Percentiles rank a stretch among this genome's conserved stretches.
Evolutionary conservation across 192 early-diverging fungal species (phyloP).

Genomic region (Backusella tuberculispora): DNA sequence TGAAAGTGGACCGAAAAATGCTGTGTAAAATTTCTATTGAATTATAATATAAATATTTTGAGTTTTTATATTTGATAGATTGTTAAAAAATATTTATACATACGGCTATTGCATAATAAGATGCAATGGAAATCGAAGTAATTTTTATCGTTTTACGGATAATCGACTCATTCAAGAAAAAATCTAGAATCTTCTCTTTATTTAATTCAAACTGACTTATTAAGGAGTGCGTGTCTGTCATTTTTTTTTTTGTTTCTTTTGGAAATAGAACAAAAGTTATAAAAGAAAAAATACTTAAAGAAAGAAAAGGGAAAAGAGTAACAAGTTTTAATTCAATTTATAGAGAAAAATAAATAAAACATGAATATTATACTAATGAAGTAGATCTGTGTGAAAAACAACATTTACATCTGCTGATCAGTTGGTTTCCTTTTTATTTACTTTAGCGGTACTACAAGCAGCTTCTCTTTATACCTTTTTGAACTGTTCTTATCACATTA

Average conservation of each 20-base stretch:
- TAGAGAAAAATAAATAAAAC: not conserved
- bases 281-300: too few relatives aligned
- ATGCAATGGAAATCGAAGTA: slow-evolving; percentile 4
- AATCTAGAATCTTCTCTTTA: not conserved
- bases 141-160: not conserved
- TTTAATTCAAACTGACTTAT: not conserved
- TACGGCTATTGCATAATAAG: not conserved
- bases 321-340: too few relatives aligned
- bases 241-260: not conserved
- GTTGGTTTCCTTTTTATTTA: too few relatives aligned
- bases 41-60: too few relatives aligned
- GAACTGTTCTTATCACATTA: too few relatives aligned
- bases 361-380: not conserved
- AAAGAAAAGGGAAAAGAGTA: too few relatives aligned
- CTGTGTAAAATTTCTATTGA: slow-evolving; percentile 34
- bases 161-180: not conserved
- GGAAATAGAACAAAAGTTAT: too few relatives aligned
- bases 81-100: not conserved
- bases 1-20: slow-evolving; percentile 25
- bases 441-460: too few relatives aligned
- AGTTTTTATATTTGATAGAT: too few relatives aligned
- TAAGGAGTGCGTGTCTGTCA: not conserved
- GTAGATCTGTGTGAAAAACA: too few relatives aligned
- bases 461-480: too few relatives aligned
- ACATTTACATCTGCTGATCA: too few relatives aligned